Evolutionary conservation across 495 filamentous ascomycete genomes (phyloP).

Genomic region (Penicillium verhagenii): DNA sequence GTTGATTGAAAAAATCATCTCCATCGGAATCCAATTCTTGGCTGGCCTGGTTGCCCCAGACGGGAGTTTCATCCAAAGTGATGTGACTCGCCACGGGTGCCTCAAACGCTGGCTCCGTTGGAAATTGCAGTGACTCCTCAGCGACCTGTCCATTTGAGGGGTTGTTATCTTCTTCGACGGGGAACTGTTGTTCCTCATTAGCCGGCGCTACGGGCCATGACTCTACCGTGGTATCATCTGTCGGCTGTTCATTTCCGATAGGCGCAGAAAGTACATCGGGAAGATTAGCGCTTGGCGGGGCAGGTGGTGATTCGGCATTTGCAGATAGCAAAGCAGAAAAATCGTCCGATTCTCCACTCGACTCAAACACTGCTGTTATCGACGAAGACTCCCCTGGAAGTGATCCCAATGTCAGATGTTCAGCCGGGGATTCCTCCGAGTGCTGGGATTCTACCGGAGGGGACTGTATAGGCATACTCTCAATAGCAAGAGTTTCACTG

Average conservation of each 20-base stretch:
- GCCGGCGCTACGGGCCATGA: not conserved
- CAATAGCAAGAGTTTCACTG: not conserved
- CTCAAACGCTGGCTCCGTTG: not conserved
- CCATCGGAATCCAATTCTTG: constrained; percentile 39
- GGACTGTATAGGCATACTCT: not conserved
- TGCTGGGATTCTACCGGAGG: not conserved
- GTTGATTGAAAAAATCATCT: constrained; percentile 49
- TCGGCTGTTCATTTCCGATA: not conserved
- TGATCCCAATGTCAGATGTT: not conserved
- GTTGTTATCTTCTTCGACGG: not conserved
- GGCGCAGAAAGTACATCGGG: not conserved
- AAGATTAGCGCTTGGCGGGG: not conserved
- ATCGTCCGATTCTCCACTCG: constrained; percentile 1
- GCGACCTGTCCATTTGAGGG: not conserved
- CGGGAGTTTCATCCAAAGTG: not conserved
- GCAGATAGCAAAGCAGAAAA: constrained; percentile 3
- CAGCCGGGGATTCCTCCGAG: not conserved
- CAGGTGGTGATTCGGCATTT: not conserved
- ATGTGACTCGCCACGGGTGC: not conserved
- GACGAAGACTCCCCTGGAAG: not conserved
- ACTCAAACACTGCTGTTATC: constrained; percentile 1
- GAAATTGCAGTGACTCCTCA: not conserved
- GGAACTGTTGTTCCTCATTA: not conserved
- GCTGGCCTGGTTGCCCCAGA: constrained; percentile 28
- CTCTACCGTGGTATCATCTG: not conserved